Evolutionary conservation across 768 basidiomycete species (phyloP).

Genomic region (Calocybe gangraenosa): DNA sequence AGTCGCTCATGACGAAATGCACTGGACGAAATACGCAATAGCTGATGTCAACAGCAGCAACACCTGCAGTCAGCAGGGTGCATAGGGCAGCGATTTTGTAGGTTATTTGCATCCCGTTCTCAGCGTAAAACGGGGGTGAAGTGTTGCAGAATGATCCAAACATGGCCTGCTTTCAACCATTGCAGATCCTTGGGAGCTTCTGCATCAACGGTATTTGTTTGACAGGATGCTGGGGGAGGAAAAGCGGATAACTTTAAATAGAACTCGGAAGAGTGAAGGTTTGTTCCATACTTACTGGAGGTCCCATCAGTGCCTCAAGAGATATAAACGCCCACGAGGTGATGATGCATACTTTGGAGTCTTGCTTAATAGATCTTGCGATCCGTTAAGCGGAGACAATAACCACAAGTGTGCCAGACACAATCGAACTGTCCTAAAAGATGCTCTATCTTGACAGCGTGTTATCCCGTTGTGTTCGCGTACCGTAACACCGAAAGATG

Average conservation of each 20-base stretch:
- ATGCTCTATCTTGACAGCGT: too few species aligned
- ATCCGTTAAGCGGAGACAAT: conserved; percentile 2
- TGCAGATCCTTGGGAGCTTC: neutral
- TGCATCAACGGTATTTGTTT: conserved; percentile 1
- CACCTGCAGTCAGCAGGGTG: conserved; percentile 3
- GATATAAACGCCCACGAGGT: neutral
- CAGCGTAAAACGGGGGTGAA: neutral
- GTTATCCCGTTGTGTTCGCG: too few species aligned
- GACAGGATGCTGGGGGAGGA: conserved; percentile 3
- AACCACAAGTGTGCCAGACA: conserved; percentile 3
- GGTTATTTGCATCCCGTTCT: conserved; percentile 1
- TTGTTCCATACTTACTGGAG: neutral
- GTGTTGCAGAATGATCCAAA: neutral
- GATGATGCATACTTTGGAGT: neutral
- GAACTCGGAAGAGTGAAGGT: neutral
- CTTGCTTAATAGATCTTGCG: neutral
- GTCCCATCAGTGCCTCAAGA: neutral
- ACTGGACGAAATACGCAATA: too few species aligned
- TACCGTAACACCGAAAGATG: too few species aligned
- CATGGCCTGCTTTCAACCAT: neutral
- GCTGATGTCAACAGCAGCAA: conserved; percentile 4
- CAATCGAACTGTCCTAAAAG: too few species aligned
- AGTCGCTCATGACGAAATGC: too few species aligned
- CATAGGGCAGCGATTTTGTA: neutral
- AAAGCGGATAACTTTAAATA: conserved; percentile 1